Evolutionary conservation across 2,329 filamentous ascomycete species (phyloP), one percentile per base, ranked within the genome.

Genomic region (Fusarium redolens): DNA sequence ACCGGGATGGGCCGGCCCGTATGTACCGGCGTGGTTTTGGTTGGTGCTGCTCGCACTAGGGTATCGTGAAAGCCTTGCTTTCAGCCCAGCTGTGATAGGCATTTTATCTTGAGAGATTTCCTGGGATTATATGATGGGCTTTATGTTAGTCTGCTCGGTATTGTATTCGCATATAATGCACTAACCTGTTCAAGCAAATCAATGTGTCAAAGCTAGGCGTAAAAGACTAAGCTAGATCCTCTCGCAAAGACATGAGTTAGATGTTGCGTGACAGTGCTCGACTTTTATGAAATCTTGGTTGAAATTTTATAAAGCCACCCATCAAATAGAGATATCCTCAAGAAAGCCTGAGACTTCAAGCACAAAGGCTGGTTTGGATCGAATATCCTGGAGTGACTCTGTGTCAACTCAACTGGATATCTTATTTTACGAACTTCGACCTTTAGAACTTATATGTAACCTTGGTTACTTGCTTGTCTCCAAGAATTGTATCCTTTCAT

Each of bases 1-100:
- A 25, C 40, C 71, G 71, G 71, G 68, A 72, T 73, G 71, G 71
- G 62, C 52, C 71, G 71, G 72, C 18, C 71, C 71, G 71, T 74
- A 37, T 65, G 59, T 51, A 45, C 59, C 41, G 47, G 59, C 41
- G 37, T 55, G 14, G 50, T 38, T 70, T 50, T 65, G 22, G 40
- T 67, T 54, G 64, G 43, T 50, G 37, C 13, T 56, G 30, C 65
- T 30, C 31, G 38, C 5, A 33, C 59, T 41, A 40, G 31, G 54
- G 55, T 45, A 74, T 72, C 59, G 28, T 35, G 51, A 58, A 45
- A 52, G 67, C 71, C 71, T 72, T 57, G 55, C 44, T 65, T 30
- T 56, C 28, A 72, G 59, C 71, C 67, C 52, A 60, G 43, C 30
- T 40, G 15, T 11, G 51, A 38, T 13, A n/a, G 58, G 58, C 43